Evolutionary conservation across 208 protist genomes (phyloP), one percentile per base, ranked within the genome.

Genomic region (Leishmania gerbilli): DNA sequence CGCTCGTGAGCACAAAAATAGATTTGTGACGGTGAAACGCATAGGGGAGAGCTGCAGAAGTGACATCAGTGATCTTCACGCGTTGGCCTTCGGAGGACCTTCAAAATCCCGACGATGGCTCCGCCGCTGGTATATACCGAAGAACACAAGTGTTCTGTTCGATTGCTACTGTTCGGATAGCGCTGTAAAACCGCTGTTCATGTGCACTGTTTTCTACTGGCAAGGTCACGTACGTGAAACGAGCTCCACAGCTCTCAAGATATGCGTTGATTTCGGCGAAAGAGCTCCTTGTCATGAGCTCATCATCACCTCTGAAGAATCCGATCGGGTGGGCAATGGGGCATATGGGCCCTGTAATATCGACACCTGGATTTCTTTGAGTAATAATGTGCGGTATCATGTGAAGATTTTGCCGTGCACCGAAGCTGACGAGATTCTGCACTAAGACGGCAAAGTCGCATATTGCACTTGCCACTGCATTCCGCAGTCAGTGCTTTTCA

Each of bases 251-350:
- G 17, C 51, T 31, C 40, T 56, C 31, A 34, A 75, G 2, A 71
- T 51, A 80, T 21, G 34, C 1, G 13, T 51, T 15, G 0, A 75
- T 27, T 15, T 15, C 49, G 0, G 2, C 21, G 11, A 34, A 47
- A 58, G n/a, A 4, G 27, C 31, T 1, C 15, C 19, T 31, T 65
- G 9, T 40, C 4, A 40, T 1, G 19, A 15, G 7, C 17, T n/a
- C 31, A 40, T 31, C n/a, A 17, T 83, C 83, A 24, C 74, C 55
- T 42, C 62, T 77, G 11, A 93, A n/a, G 77, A 93, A 91, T 1
- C 90, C 88, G 45, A 93, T 77, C 27, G 72, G 64, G 56, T 90
- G 86, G 6, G 90, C 53, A 74, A 92, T 91, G 2, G 88, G 88
- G 45, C 84, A 90, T 45, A 76, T 69, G 2, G 84, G 79, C 13